Percentiles rank a stretch among this genome's conserved stretches.
These are phyloP conservation scores for Sechiopsis laciniata DNA, from an alignment of 306 rosid genomes.

Conservation along the genomic window DNA sequence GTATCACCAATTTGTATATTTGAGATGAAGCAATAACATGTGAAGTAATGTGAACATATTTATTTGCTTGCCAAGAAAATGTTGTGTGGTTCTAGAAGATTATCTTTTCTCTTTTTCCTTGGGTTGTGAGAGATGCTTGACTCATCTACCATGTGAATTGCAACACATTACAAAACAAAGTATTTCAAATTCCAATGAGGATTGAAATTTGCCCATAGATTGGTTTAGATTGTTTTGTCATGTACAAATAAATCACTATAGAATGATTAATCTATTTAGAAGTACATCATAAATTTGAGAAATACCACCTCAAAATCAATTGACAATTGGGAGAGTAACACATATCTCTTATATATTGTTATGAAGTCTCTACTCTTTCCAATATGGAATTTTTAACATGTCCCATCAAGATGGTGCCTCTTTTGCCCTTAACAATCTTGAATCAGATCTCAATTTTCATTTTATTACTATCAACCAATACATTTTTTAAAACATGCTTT, in stretches of 20 bases:
- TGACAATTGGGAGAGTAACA: too few relatives aligned
- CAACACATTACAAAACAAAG: not conserved
- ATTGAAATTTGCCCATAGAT: not conserved
- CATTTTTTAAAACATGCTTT: not conserved
- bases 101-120: not conserved
- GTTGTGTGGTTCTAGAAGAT: not conserved
- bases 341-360: too few relatives aligned
- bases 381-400: too few relatives aligned
- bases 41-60: not conserved
- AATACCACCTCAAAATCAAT: too few relatives aligned
- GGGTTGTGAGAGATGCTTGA: not conserved
- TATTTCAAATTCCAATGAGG: not conserved
- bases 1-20: not conserved
- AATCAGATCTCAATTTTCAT: too few relatives aligned
- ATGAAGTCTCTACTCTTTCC: too few relatives aligned
- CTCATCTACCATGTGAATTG: not conserved
- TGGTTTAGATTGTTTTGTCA: not conserved
- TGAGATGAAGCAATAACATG: slow-evolving; percentile 1
- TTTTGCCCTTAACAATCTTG: too few relatives aligned
- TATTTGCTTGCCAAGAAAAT: not conserved
- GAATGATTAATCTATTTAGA: not conserved
- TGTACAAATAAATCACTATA: not conserved
- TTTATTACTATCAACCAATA: not conserved
- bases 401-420: too few relatives aligned
- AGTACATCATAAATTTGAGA: too few relatives aligned